phyloP scores from a whole-genome alignment of 2,329 filamentous ascomycete genomes.

The Berkeleyomyces rouxiae region DNA sequence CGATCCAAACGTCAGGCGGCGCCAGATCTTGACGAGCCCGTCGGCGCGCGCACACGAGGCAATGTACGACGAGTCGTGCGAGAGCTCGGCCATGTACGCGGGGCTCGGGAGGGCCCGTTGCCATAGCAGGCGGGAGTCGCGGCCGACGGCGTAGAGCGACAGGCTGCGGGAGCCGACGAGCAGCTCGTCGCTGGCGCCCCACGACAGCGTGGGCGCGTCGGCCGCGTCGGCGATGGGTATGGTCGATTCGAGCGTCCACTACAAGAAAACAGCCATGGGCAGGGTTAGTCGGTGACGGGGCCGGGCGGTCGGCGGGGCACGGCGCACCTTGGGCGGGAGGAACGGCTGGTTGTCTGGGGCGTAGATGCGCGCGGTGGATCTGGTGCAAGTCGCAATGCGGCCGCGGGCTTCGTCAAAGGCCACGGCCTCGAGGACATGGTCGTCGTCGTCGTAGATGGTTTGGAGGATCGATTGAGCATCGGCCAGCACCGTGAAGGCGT shows the following conservation, averaged over 20 bases:
- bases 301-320: not conserved
- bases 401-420: conserved; percentile 67
- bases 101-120: conserved; percentile 55
- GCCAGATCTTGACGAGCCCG: conserved; percentile 81
- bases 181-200: conserved; percentile 75
- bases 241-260: conserved; percentile 50
- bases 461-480: conserved; percentile 62
- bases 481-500: conserved; percentile 68
- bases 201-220: conserved; percentile 45
- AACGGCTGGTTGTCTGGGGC: conserved; percentile 37
- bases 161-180: conserved; percentile 57
- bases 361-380: conserved; percentile 55
- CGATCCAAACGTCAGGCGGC: conserved; percentile 65
- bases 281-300: not conserved
- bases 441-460: conserved; percentile 77
- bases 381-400: conserved; percentile 65
- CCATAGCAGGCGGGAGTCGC: conserved; percentile 48
- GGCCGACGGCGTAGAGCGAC: conserved; percentile 44
- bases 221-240: conserved; percentile 29
- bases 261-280: not conserved
- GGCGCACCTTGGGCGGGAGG: conserved; percentile 1
- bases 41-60: conserved; percentile 68
- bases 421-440: conserved; percentile 52
- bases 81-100: conserved; percentile 59
- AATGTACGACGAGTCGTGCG: conserved; percentile 74